Base-by-base conservation (phyloP, 2,329 filamentous ascomycete species). In the Purpureocillium lavendulum region DNA sequence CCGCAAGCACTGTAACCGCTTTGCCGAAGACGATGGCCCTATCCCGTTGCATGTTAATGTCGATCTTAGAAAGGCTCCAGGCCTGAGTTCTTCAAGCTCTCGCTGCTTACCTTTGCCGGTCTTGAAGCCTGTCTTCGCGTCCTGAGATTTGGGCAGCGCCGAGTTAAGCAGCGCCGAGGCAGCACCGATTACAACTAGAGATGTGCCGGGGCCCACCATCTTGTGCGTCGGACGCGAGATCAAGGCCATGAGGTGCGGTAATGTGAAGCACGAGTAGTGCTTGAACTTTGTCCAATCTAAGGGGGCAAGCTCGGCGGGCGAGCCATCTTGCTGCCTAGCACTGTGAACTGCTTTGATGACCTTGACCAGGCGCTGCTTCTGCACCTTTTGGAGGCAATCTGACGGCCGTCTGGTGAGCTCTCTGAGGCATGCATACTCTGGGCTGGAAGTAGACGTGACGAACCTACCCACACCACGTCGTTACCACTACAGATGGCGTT, bases 381-480 rank as follows among this genome's bases (percentile, higher is more conserved):
- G 51, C 6, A 61, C 39, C 18, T 63, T 57, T 41, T 72, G 66
- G 46, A 73, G 73, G 46, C 69, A 73, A 54, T 73, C 70, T 71
- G 41, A 16, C 4, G 6, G 10, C 16, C 3, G n/a, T 6, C 16
- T 7, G 15, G 14, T 38, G 17, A 36, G 38, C 29, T 33, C 26
- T 28, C 38, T 48, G 50, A 46, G 47, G 11, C n/a, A n/a, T n/a
- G 26, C 21, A 38, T 30, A 6, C 29, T 6, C 7, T 12, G 11
- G 29, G 29, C 7, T 6, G 29, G 12, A 12, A 12, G 13, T 14
- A 4, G n/a, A 30, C 4, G 11, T 5, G 46, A 74, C 77, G 52
- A 62, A 89, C 87, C 87, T 67, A 94, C 76, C 88, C 88, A 95
- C 33, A 89, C 71, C 38, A 89, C 87, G 45, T 69, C 68, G 30